phyloP scores from a whole-genome alignment of 495 filamentous ascomycete genomes.

The Neurospora sp. region DNA sequence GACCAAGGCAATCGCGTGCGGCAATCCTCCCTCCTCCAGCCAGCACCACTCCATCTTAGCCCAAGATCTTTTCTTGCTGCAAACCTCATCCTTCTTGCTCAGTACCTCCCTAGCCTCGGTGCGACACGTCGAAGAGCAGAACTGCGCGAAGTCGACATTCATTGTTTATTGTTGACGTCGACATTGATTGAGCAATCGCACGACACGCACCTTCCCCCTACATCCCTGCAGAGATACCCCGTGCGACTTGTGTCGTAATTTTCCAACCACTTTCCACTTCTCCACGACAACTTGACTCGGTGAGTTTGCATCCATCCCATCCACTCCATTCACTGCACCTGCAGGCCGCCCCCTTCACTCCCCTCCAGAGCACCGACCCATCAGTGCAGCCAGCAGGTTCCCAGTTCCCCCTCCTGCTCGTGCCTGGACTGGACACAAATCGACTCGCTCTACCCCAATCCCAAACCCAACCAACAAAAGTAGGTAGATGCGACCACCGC shows the following conservation, averaged over 20 bases:
- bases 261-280: background rate
- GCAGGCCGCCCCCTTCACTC: background rate
- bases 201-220: background rate
- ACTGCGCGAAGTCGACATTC: background rate
- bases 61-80: background rate
- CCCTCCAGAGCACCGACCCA: background rate
- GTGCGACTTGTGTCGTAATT: constrained; percentile 3
- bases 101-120: background rate
- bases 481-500: background rate
- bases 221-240: constrained; percentile 16
- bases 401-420: background rate
- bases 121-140: constrained; percentile 2
- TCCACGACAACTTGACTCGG: background rate
- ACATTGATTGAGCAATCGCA: background rate
- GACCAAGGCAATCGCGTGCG: background rate
- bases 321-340: background rate
- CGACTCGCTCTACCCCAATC: background rate
- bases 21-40: background rate
- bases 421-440: background rate
- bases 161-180: constrained; percentile 2
- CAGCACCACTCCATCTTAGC: background rate
- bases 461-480: background rate
- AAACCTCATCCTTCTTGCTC: constrained; percentile 9
- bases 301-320: background rate
- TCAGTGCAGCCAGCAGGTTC: background rate